These are phyloP conservation scores for Mycena venus DNA, from an alignment of 768 basidiomycete genomes.

Conservation along the genomic window DNA sequence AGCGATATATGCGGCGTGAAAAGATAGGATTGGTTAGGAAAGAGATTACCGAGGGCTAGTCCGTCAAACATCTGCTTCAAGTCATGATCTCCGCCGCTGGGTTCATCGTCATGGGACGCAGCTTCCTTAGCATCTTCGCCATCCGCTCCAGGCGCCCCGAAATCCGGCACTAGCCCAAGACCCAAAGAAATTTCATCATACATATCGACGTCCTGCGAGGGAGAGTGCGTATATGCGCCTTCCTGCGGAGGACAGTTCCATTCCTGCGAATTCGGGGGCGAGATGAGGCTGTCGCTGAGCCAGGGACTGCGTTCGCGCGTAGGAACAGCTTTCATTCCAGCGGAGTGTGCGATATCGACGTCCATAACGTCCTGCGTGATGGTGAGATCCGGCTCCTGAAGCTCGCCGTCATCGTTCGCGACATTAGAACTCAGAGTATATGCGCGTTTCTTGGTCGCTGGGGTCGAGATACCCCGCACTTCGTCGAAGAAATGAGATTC, in stretches of 20 bases:
- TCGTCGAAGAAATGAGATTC: constrained; percentile 31
- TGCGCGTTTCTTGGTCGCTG: constrained; percentile 10
- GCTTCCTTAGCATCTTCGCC: constrained; percentile 1
- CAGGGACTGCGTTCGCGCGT: constrained; percentile 36
- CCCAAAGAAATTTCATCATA: constrained; percentile 24
- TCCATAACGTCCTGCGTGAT: constrained; percentile 28
- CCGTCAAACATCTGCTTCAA: constrained; percentile 36
- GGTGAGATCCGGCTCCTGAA: constrained; percentile 22
- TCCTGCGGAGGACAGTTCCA: constrained; percentile 31
- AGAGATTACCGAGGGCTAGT: constrained; percentile 31
- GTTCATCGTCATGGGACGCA: not conserved
- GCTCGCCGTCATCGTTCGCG: constrained; percentile 20
- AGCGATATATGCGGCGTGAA: not conserved
- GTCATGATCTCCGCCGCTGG: not conserved
- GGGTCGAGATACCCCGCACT: constrained; percentile 26
- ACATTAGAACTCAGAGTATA: constrained; percentile 11
- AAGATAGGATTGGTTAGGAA: not conserved
- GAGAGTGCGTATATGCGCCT: constrained; percentile 24
- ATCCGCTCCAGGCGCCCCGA: not conserved
- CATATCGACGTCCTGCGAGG: constrained; percentile 38
- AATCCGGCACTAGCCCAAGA: not conserved
- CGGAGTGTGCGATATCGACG: not conserved
- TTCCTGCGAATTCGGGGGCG: constrained; percentile 36
- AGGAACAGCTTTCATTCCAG: constrained; percentile 15
- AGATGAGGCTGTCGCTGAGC: constrained; percentile 42